Evolutionary conservation across 176 grass and related monocot species (phyloP).

Genomic region (Musa schizocarpa): DNA sequence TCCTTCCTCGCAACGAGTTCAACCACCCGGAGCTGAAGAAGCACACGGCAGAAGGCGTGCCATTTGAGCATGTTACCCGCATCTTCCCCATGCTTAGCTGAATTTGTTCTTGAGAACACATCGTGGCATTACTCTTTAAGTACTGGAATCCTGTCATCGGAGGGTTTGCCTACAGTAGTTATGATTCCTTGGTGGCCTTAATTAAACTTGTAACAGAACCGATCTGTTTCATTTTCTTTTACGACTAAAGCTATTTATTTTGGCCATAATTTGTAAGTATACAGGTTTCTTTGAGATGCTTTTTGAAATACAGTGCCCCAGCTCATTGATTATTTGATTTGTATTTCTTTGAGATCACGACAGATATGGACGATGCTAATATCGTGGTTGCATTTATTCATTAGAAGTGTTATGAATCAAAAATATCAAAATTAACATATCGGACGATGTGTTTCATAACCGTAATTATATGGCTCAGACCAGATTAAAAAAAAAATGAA

Average conservation of each 20-base stretch:
- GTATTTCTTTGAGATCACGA: no score
- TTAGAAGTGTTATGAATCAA: no score
- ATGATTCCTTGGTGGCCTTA: neutral
- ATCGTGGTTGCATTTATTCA: no score
- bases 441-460: no score
- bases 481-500: no score
- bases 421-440: no score
- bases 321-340: no score
- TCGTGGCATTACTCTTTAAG: no score
- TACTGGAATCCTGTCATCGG: neutral
- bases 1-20: conserved; percentile 65
- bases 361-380: no score
- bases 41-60: conserved; percentile 54
- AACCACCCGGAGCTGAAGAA: conserved; percentile 97
- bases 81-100: conserved; percentile 79
- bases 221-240: neutral
- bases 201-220: neutral
- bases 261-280: neutral
- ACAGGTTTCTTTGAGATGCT: neutral
- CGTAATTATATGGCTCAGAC: no score
- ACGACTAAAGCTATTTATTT: neutral
- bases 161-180: neutral
- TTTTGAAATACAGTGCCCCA: no score
- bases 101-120: conserved; percentile 17
- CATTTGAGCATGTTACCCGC: conserved; percentile 72